Conservation (phyloP, 257 asterid species). For the Coffea canephora region DNA sequence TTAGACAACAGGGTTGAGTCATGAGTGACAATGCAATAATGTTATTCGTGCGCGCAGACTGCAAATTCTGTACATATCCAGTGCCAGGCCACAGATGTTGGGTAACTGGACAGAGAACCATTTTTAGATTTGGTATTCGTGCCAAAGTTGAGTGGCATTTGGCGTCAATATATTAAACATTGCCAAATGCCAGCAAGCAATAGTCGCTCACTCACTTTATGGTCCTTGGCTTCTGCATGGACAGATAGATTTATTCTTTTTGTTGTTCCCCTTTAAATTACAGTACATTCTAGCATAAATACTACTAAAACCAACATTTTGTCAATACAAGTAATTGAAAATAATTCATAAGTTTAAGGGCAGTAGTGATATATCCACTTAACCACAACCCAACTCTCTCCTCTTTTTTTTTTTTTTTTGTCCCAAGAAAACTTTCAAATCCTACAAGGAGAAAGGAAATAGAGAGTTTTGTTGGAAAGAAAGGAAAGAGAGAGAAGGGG, state of each 20-base stretch:
- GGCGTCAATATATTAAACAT: background rate
- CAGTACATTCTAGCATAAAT: too few species aligned
- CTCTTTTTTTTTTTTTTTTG: too few species aligned
- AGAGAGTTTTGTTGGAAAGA: too few species aligned
- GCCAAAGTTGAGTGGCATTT: background rate
- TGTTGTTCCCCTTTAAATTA: too few species aligned
- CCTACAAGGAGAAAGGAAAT: too few species aligned
- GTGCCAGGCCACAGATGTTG: background rate
- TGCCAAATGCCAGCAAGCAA: background rate
- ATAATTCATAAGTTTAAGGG: too few species aligned
- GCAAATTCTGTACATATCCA: background rate
- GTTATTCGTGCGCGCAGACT: background rate
- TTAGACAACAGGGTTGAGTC: background rate
- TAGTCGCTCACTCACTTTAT: background rate
- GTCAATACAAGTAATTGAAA: too few species aligned
- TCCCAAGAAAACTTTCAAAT: too few species aligned
- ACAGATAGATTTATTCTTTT: background rate
- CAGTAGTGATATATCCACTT: too few species aligned
- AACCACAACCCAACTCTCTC: too few species aligned
- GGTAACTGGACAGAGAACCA: background rate
- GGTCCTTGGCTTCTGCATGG: background rate
- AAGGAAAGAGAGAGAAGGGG: too few species aligned
- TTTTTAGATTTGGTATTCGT: background rate
- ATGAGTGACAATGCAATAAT: background rate
- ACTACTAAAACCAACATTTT: too few species aligned